phyloP scores from a whole-genome alignment of 2,329 filamentous ascomycete genomes.

The Pseudopithomyces maydicus region DNA sequence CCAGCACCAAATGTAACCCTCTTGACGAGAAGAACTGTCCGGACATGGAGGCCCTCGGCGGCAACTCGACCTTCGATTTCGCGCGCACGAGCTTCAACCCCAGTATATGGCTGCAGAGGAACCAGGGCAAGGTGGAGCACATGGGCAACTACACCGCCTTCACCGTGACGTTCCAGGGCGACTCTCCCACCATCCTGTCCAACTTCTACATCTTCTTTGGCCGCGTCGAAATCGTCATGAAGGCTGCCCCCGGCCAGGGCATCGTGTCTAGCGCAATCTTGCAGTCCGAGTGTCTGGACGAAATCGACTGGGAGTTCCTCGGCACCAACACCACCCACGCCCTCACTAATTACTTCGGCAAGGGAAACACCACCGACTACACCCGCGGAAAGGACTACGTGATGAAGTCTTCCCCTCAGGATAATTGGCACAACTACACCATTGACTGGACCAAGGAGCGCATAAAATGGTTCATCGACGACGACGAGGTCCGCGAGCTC shows the following conservation, averaged over 20 bases:
- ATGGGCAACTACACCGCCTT: constrained; percentile 70
- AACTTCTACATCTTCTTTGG: constrained; percentile 61
- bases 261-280: constrained; percentile 58
- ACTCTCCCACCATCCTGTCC: constrained; percentile 78
- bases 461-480: constrained; percentile 70
- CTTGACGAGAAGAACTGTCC: constrained; percentile 70
- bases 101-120: constrained; percentile 66
- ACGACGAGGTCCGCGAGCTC: constrained; percentile 62
- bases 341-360: constrained; percentile 61
- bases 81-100: constrained; percentile 56
- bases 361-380: constrained; percentile 59
- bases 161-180: constrained; percentile 69
- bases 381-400: constrained; percentile 50
- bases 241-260: constrained; percentile 55
- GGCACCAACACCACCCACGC: constrained; percentile 47
- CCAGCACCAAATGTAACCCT: constrained; percentile 78
- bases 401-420: constrained; percentile 35
- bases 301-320: constrained; percentile 59
- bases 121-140: constrained; percentile 68
- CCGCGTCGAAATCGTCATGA: constrained; percentile 54
- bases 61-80: constrained; percentile 57
- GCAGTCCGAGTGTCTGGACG: constrained; percentile 58
- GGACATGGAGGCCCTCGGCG: constrained; percentile 71
- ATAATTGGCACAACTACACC: constrained; percentile 48
- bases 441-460: constrained; percentile 70